Evolutionary conservation across 257 asterid genomes (phyloP), one percentile per base, ranked within the genome.

Genomic region (Rauvolfia tetraphylla): DNA sequence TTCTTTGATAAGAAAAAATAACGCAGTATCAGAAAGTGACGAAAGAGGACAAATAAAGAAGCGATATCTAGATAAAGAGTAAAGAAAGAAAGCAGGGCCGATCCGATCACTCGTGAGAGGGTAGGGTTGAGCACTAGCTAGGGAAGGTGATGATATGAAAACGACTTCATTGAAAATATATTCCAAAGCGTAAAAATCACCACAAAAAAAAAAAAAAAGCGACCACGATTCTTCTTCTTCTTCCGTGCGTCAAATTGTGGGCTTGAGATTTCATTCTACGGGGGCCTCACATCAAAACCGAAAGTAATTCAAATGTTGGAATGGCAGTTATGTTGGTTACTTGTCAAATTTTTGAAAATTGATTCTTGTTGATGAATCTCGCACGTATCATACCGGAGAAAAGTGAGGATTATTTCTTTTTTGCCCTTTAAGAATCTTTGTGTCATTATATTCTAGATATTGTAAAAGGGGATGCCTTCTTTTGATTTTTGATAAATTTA

Each of bases 281-380:
- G 56, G 67, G 58, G 76, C 78, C 78, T 67, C 69, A 68, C 81
- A 75, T 80, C 77, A 69, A 44, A 41, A n/a, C 82, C 85, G 84
- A 83, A 85, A 85, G 86, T 79, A 36, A 14, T 62, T 70, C 75
- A 69, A 75, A 63, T 62, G 29, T 36, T 76, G 66, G 74, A 83
- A 17, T 31, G 89, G 81, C 87, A 81, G 91, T 85, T 87, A 80
- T 85, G 84, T 85, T 83, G 86, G 89, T 87, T 87, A 85, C 75
- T 75, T 85, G 87, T 83, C 87, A 80, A 70, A 76, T 71, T 84
- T 69, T 75, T 66, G 10, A 46, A 48, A 23, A 68, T 76, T 72
- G 68, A 51, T 68, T 79, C 74, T 69, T 71, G 48, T 27, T 27
- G 3, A 34, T 75, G 72, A 75, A n/a, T 65, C 44, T 20, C 38